Evolutionary conservation across 1,284 basidiomycete genomes (phyloP), one percentile per base, ranked within the genome.

Genomic region (Peniophora sp.): DNA sequence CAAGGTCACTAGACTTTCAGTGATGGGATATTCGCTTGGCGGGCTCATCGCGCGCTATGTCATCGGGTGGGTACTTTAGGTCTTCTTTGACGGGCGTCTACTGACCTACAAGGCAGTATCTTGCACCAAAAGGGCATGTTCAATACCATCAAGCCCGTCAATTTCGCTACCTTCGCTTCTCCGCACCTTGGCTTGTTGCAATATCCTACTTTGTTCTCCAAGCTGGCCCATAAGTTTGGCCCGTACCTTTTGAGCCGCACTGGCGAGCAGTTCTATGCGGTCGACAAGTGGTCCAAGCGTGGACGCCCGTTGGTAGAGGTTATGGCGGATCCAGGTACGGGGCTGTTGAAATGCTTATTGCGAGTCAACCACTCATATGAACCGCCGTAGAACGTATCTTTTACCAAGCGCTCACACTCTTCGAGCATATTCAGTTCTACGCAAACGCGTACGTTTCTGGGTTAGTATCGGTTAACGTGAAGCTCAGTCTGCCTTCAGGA

Each of bases 151-250:
- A 67, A 71, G 27, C 85, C 89, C 0, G 74, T 88, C 51, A 90
- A 90, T 61, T 92, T 94, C 63, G 81, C 81, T 49, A 91, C 91
- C 0, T 71, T 94, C 50, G 89, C 91, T 2, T 91, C 92, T 0
- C 91, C 92, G 1, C 85, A 91, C 57, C 72, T 92, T 19, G 91
- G 90, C 43, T 73, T 79, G 8, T 75, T 77, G 8, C 67, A 69
- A 61, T 82, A 82, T 54, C 71, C 74, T 27, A 79, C 84, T 1
- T 67, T 86, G 34, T 65, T 88, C 41, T 89, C 86, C 0, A 69
- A 71, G 0, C 52, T 84, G 0, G 64, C 78, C n/a, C 62, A 73
- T 2, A 77, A 67, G 49, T 64, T 95, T 3, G 93, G 89, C 0
- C 81, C 89, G 0, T 78, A 74, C 47, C 64, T 94, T 14, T 70